A percentile compares a stretch with the other conserved stretches of the same genome.
Conservation (phyloP, 2,329 filamentous ascomycete species). For the Pseudogymnoascus sp. region DNA sequence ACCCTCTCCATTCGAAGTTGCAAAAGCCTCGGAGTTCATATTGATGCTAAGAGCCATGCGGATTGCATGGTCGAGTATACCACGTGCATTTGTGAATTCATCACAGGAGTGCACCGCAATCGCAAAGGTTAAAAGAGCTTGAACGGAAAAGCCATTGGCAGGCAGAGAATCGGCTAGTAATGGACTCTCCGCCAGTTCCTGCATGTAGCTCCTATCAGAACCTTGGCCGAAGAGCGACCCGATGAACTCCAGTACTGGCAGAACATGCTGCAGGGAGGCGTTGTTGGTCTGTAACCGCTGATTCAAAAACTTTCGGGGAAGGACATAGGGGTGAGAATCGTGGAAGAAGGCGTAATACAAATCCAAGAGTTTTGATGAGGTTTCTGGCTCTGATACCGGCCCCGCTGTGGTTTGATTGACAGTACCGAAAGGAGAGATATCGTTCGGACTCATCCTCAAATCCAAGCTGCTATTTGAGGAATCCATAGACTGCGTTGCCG, state of each 20-base stretch:
- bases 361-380: slow-evolving; percentile 12
- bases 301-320: slow-evolving; percentile 29
- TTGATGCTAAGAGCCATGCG: slow-evolving; percentile 8
- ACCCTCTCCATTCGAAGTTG: slow-evolving; percentile 20
- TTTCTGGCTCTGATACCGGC: slow-evolving; percentile 16
- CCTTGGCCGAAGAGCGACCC: slow-evolving; percentile 29
- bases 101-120: slow-evolving; percentile 9
- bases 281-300: slow-evolving; percentile 27
- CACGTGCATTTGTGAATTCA: slow-evolving; percentile 8
- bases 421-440: background rate
- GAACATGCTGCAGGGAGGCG: slow-evolving; percentile 24
- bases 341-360: slow-evolving; percentile 23
- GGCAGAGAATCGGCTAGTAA: slow-evolving; percentile 5
- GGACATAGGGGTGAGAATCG: slow-evolving; percentile 28
- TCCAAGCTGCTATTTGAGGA: background rate
- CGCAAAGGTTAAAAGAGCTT: slow-evolving; percentile 7
- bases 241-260: slow-evolving; percentile 30
- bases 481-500: background rate
- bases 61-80: slow-evolving; percentile 8
- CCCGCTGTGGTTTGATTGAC: slow-evolving; percentile 12
- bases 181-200: background rate
- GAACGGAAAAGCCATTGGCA: slow-evolving; percentile 9
- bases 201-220: background rate
- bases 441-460: background rate
- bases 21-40: slow-evolving; percentile 10